Percentiles rank a stretch among this genome's conserved stretches.
Evolutionary conservation across 2,329 filamentous ascomycete species (phyloP).

Genomic region (Ceratocystis smalleyi): DNA sequence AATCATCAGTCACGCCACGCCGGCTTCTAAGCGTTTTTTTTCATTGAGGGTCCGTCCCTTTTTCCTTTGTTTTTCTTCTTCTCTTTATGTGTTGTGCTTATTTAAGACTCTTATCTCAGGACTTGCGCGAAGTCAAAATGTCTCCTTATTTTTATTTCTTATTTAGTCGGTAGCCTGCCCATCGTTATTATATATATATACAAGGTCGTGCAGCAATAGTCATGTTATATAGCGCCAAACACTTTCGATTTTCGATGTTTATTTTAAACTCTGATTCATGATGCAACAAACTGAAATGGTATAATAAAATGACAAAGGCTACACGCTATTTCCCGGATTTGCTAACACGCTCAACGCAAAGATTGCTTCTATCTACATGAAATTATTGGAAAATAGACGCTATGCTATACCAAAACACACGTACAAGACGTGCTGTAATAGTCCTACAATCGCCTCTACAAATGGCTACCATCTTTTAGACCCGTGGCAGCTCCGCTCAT

Average conservation of each 20-base stretch:
- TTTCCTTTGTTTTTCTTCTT: neutral
- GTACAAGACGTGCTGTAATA: no score
- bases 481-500: conserved; percentile 37
- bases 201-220: neutral
- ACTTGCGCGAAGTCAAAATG: neutral
- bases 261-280: neutral
- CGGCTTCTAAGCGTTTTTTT: neutral
- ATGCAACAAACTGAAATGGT: neutral
- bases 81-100: neutral
- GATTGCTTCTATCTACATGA: no score
- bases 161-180: neutral
- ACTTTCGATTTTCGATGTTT: neutral
- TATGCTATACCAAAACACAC: no score
- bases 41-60: neutral
- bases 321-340: neutral
- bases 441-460: neutral
- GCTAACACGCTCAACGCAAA: no score
- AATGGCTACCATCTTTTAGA: conserved; percentile 12
- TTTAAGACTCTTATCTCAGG: neutral
- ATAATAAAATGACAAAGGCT: neutral
- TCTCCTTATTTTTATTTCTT: neutral
- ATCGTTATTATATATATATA: neutral
- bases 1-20: neutral
- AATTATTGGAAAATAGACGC: no score
- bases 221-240: neutral